phyloP scores from a whole-genome alignment of 208 protist genomes.

The Leishmania mexicana region DNA sequence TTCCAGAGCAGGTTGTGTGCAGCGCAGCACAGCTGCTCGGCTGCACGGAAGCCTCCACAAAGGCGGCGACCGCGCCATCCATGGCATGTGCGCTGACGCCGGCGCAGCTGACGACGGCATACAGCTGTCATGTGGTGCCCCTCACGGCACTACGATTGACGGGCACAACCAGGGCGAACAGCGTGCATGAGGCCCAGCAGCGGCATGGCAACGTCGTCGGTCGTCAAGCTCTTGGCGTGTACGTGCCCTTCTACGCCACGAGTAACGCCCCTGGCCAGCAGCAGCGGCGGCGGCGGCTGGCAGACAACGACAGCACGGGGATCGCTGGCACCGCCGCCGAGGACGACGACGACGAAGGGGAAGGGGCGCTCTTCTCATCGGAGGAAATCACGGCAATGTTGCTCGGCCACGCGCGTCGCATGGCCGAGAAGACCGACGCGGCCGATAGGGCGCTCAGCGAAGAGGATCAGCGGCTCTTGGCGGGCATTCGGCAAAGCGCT shows the following conservation, averaged over 20 bases:
- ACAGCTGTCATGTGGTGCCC: constrained; percentile 21
- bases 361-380: constrained; percentile 39
- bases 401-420: constrained; percentile 67
- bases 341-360: neutral
- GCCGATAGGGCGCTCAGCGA: constrained; percentile 47
- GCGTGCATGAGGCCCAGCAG: neutral
- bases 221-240: constrained; percentile 13
- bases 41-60: constrained; percentile 3
- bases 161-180: neutral
- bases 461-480: constrained; percentile 20
- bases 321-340: neutral
- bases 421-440: constrained; percentile 50
- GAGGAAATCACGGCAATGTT: constrained; percentile 92
- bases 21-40: constrained; percentile 55
- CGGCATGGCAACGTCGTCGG: neutral
- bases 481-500: neutral
- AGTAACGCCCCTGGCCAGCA: constrained; percentile 7
- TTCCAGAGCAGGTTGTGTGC: constrained; percentile 75
- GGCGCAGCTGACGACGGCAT: constrained; percentile 14
- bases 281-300: neutral
- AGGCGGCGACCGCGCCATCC: neutral
- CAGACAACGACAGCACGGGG: neutral
- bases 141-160: neutral
- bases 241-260: constrained; percentile 18
- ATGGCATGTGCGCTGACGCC: neutral